Base-by-base conservation (phyloP, 352 stramenopile species). In the Phytophthora constricta region DNA sequence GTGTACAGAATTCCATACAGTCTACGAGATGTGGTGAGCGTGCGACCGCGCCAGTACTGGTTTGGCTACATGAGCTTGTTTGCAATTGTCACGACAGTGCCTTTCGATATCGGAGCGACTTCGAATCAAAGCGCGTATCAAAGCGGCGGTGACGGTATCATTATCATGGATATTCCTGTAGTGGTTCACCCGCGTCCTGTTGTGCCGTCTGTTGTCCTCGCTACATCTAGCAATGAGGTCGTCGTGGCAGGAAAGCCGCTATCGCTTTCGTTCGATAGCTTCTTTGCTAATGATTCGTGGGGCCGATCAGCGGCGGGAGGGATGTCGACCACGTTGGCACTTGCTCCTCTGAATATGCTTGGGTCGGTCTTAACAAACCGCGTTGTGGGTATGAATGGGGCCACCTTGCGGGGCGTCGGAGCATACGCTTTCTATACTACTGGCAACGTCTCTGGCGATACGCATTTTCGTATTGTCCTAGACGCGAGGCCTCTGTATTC, bases 1-100 rank as follows among this genome's bases (percentile, higher is more conserved):
- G 62, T 82, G 20, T 86, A 79, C 28, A 57, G 45, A 26, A 69
- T 86, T 49, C 78, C 78, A 14, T 84, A 82, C 27, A 34, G 27
- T 13, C 37, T 67, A 16, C 66, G 75, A 2, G 49, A 78, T 19
- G 48, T 52, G 0, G 55, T 86, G n/a, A 61, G 42, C 10, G 58
- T 84, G 5, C 75, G 74, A 1, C 66, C 75, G 3, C 48, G 57
- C 23, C 43, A 76, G 14, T 72, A 65, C 20, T 65, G 71, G 51
- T 71, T 77, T 1, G 78, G 70, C 1, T 80, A 68, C 37, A 56
- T 84, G 26, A 71, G 67, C 13, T 22, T 86, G 16, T 82, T 80
- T 56, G 68, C 72, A n/a, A 69, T 86, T 4, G 41, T 77, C 5
- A 80, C 78, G 19, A 82, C 78, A 0, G 78, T 84, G 19, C 27